Percentiles rank a stretch among this genome's conserved stretches.
These are phyloP conservation scores for Grammothele lineata DNA, from an alignment of 768 basidiomycete genomes.

Conservation along the genomic window DNA sequence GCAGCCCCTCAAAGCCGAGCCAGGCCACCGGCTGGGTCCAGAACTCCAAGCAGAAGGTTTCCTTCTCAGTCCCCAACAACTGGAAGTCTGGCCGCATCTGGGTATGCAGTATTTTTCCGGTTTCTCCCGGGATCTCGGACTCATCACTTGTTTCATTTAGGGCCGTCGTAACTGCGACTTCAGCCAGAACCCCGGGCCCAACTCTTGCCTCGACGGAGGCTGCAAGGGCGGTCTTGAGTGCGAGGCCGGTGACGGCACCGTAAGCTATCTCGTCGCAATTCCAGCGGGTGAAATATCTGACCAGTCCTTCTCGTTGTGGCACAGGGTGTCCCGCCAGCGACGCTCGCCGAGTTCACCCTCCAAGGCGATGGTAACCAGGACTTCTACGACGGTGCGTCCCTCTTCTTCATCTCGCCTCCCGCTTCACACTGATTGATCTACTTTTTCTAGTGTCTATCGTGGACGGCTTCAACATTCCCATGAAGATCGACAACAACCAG, in stretches of 20 bases:
- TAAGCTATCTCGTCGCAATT: no score
- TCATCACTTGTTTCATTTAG: no score
- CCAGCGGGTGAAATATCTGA: no score
- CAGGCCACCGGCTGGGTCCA: slow-evolving; percentile 32
- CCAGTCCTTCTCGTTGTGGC: no score
- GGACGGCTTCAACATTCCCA: slow-evolving; percentile 32
- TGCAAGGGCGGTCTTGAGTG: slow-evolving; percentile 37
- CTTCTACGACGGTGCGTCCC: slow-evolving; percentile 29
- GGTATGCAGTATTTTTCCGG: no score
- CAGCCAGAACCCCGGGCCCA: slow-evolving; percentile 26
- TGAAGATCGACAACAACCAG: slow-evolving; percentile 28
- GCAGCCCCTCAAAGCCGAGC: slow-evolving; percentile 25
- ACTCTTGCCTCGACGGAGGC: slow-evolving; percentile 33
- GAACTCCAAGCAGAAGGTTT: slow-evolving; percentile 20
- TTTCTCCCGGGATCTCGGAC: no score
- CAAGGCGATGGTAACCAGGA: slow-evolving; percentile 23
- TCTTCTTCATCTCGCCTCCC: no score
- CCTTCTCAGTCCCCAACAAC: slow-evolving; percentile 34
- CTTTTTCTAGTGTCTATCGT: slow-evolving; percentile 25
- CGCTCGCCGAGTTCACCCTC: slow-evolving; percentile 35
- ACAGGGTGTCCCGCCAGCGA: slow-evolving; percentile 35
- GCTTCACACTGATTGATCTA: neutral
- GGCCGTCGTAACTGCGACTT: slow-evolving; percentile 35
- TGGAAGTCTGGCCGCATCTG: slow-evolving; percentile 38
- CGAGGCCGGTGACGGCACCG: slow-evolving; percentile 33